Evolutionary conservation across 2,329 filamentous ascomycete genomes (phyloP).

Genomic region (Talaromyces funiculosus): DNA sequence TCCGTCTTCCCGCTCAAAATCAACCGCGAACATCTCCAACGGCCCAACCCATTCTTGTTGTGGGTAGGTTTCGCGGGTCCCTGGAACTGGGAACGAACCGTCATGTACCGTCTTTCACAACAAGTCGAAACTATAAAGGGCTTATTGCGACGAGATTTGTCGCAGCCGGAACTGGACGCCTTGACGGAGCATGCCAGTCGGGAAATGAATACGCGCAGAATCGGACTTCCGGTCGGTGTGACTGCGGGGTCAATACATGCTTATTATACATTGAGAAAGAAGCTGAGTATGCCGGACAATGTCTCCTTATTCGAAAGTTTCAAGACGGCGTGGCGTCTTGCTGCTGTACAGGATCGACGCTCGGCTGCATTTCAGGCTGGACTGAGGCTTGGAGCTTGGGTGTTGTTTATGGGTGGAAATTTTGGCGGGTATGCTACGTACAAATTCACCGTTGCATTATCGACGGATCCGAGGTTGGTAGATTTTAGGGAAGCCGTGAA

Average conservation of each 20-base stretch:
- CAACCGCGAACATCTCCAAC: constrained; percentile 8
- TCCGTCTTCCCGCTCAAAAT: constrained; percentile 10
- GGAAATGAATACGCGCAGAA: constrained; percentile 4
- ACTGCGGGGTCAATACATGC: constrained; percentile 3
- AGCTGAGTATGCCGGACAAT: background rate
- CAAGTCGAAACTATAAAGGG: constrained; percentile 4
- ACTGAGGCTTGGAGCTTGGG: constrained; percentile 1
- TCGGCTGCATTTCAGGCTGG: background rate
- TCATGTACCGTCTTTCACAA: background rate
- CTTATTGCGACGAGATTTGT: constrained; percentile 6
- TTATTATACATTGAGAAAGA: constrained; percentile 1
- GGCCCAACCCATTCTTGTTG: constrained; percentile 7
- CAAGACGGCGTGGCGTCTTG: background rate
- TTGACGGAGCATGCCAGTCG: constrained; percentile 11
- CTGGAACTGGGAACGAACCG: constrained; percentile 8
- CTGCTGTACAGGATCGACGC: background rate
- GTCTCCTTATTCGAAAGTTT: background rate
- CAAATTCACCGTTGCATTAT: background rate
- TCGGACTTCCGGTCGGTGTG: constrained; percentile 7
- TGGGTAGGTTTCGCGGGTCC: constrained; percentile 1
- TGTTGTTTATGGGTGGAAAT: constrained; percentile 4
- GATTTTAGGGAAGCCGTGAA: constrained; percentile 7
- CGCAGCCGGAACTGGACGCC: constrained; percentile 9
- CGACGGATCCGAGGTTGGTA: background rate
- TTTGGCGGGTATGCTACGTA: constrained; percentile 3